Evolutionary conservation across 495 filamentous ascomycete species (phyloP).

Genomic region (Lindgomyces ingoldianus): DNA sequence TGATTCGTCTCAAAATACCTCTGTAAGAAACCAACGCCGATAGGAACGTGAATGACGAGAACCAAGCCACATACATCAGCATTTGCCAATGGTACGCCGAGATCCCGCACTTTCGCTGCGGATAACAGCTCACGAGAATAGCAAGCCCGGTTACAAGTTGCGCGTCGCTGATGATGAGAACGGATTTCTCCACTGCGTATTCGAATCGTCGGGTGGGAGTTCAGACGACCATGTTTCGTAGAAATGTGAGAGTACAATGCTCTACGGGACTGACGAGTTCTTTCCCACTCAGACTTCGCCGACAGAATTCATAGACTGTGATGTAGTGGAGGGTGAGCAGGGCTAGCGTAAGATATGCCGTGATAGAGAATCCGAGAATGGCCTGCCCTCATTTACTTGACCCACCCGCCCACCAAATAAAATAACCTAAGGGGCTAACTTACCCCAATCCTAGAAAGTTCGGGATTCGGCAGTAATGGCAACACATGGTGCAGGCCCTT

Average conservation of each 20-base stretch:
- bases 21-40: conserved; percentile 44
- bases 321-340: conserved; percentile 27
- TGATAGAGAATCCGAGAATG: conserved; percentile 32
- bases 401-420: background rate
- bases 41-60: conserved; percentile 47
- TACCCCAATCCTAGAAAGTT: conserved; percentile 25
- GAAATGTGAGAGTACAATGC: conserved; percentile 3
- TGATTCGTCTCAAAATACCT: conserved; percentile 22
- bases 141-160: conserved; percentile 27
- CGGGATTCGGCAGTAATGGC: conserved; percentile 12
- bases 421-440: background rate
- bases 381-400: background rate
- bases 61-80: conserved; percentile 47
- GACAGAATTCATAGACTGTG: conserved; percentile 12
- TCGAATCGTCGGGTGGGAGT: conserved; percentile 19
- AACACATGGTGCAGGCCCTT: conserved; percentile 5
- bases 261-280: conserved; percentile 17
- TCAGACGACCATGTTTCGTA: conserved; percentile 10
- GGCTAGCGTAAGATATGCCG: conserved; percentile 25
- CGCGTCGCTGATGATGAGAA: conserved; percentile 23
- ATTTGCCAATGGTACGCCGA: conserved; percentile 47
- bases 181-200: conserved; percentile 24
- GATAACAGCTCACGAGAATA: conserved; percentile 19
- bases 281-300: conserved; percentile 1
- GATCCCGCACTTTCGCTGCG: conserved; percentile 27